Base-by-base conservation (phyloP, 768 basidiomycete genomes). In the Podaxis sp. region DNA sequence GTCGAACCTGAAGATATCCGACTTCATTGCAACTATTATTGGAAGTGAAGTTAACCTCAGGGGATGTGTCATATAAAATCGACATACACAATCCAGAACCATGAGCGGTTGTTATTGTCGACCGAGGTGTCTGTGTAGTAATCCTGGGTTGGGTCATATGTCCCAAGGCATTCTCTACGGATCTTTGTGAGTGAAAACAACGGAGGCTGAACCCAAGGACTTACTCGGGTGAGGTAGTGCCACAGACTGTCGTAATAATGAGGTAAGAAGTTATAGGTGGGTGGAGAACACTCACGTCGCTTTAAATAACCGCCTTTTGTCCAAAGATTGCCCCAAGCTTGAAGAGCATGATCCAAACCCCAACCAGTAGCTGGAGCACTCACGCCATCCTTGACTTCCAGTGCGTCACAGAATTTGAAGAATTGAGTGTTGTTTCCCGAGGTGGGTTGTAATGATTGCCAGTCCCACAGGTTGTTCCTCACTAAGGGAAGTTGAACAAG, bases 1-100 rank as follows among this genome's bases (percentile, higher is more conserved):
- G 22, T 54, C 71, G 38, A 37, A 80, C 78, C 74, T 84, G 82
- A 20, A 83, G 72, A 66, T 73, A 89, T 36, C 90, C 90, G 1
- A 91, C 80, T 74, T 91, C 82, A 67, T 87, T 89, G 68, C 90
- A 91, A 4, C 87, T 88, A n/a, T 62, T 15, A n/a, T 22, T 26
- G 12, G 15, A 50, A 2, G 17, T n/a, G 26, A 50, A 30, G 13
- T 38, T n/a, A 22, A 28, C 15, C 4, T 15, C 15, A 3, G 36
- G 3, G 7, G 20, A 30, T 37, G 28, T 38, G 12, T 26, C 8
- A 24, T 30, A 20, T n/a, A 11, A 13, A 12, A 22, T 2, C n/a
- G 53, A 69, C 81, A 62, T 73, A 82, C 87, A 87, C 82, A 68
- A 89, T 84, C 90, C 90, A 91, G 61, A 76, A 73, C 89, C 89